phyloP scores from a whole-genome alignment of 306 rosid species.

The Fragaria iinumae region DNA sequence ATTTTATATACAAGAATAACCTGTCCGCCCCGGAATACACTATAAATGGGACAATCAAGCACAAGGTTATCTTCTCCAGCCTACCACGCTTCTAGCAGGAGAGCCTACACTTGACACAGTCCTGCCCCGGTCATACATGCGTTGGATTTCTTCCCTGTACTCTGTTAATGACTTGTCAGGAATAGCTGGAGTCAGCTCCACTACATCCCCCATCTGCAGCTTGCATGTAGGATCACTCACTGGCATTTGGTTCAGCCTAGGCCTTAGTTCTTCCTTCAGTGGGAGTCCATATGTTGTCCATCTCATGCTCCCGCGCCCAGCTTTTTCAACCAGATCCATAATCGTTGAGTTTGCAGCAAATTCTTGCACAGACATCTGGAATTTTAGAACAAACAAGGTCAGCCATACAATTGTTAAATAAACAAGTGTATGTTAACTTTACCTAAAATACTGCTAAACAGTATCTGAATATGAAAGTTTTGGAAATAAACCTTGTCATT shows the following conservation, averaged over 20 bases:
- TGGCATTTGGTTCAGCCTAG: constrained; percentile 70
- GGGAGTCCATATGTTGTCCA: constrained; percentile 76
- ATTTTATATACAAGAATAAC: constrained; percentile 33
- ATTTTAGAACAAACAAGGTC: constrained; percentile 5
- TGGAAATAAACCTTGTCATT: constrained; percentile 75
- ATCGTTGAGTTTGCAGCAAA: constrained; percentile 68
- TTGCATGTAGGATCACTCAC: constrained; percentile 67
- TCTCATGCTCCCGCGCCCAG: constrained; percentile 64
- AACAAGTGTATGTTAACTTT: too few species aligned
- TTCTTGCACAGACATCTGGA: constrained; percentile 99
- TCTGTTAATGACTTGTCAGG: constrained; percentile 71
- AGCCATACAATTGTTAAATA: neutral
- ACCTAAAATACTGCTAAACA: neutral
- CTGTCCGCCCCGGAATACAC: constrained; percentile 22
- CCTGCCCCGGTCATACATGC: constrained; percentile 78
- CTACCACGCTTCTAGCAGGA: constrained; percentile 50
- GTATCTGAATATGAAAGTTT: neutral
- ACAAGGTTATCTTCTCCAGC: constrained; percentile 53
- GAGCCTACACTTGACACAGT: constrained; percentile 48
- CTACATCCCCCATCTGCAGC: constrained; percentile 94
- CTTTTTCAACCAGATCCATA: constrained; percentile 65
- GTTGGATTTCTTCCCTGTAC: constrained; percentile 92
- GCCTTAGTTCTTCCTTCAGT: constrained; percentile 87
- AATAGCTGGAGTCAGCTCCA: constrained; percentile 80
- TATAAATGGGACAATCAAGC: constrained; percentile 10